These are phyloP conservation scores for Apiotrichum laibachii DNA, from an alignment of 1,284 basidiomycete genomes.

Conservation along the genomic window DNA sequence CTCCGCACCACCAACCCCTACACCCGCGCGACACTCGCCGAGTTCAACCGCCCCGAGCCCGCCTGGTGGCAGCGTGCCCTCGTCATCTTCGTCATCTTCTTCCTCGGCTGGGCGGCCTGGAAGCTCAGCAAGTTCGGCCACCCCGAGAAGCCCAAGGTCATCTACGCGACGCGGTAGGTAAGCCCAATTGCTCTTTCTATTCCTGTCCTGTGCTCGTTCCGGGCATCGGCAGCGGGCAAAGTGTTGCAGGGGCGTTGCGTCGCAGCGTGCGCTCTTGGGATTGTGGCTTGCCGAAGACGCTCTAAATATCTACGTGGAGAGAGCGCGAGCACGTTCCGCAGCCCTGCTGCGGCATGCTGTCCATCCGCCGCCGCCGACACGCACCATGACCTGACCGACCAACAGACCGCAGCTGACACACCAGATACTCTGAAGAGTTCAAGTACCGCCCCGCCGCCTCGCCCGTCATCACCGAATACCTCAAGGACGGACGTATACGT, in stretches of 20 bases:
- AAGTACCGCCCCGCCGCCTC: conserved; percentile 52
- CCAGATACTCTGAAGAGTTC: conserved; percentile 52
- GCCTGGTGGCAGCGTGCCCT: conserved; percentile 43
- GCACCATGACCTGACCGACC: no score
- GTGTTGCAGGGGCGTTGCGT: no score
- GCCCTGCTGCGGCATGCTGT: no score
- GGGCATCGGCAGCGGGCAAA: no score
- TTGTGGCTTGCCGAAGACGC: no score
- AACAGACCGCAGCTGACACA: background rate
- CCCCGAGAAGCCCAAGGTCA: conserved; percentile 38
- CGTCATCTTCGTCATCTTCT: conserved; percentile 34
- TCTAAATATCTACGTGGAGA: no score
- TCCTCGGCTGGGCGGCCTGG: conserved; percentile 40
- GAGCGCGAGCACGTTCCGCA: no score
- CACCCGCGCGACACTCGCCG: conserved; percentile 23
- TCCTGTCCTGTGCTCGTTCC: background rate
- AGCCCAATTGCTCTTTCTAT: background rate
- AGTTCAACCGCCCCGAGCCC: conserved; percentile 47
- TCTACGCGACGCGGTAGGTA: conserved; percentile 49
- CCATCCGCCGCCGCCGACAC: no score
- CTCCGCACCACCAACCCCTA: conserved; percentile 17
- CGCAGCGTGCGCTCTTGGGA: no score
- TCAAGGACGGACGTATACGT: conserved; percentile 49
- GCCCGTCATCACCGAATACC: conserved; percentile 52
- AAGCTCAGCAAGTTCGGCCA: conserved; percentile 25